Evolutionary conservation across 768 basidiomycete species (phyloP), one percentile per base, ranked within the genome.

Genomic region (Naganishia antarctica): DNA sequence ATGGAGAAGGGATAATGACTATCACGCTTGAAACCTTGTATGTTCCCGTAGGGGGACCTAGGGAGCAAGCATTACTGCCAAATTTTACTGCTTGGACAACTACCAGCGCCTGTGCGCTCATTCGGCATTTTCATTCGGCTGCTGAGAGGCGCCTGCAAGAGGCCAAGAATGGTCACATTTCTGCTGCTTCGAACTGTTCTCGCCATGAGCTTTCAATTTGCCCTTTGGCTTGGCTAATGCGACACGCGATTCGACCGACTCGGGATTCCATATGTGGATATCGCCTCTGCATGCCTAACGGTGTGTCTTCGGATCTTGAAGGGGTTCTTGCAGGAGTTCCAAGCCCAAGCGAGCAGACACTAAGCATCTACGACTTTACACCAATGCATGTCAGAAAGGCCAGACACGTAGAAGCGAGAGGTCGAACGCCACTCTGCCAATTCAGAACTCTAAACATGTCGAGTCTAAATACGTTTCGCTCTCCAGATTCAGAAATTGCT

Each of bases 1-100:
- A 57, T n/a, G 53, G 53, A 3, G 53, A 57, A 40, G 53, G 53
- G 3, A 57, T 57, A 11, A 11, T 57, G n/a, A 40, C 53, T n/a
- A 37, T 57, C 37, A 57, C 53, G 2, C 34, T 57, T 11, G 53
- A 57, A 26, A 41, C 53, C 26, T n/a, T 57, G 18, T 26, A 57
- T n/a, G 34, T 57, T 25, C 53, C 53, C 34, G 34, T 40, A 11
- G 37, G 11, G 40, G 53, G 34, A 23, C 53, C 32, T 9, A n/a
- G 34, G 4, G 34, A 37, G 13, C 34, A 37, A 25, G 32, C n/a
- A 26, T 26, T 37, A 9, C 53, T 21, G 18, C 21, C 34, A 40
- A 25, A 57, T 6, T 25, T 21, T 25, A 12, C n/a, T 16, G 32
- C 34, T n/a, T 57, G 53, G 53, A 37, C 53, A 2, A 57, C 34